Conservation (phyloP, 2,329 filamentous ascomycete species). For the Iodosphaeria phyllophila region DNA sequence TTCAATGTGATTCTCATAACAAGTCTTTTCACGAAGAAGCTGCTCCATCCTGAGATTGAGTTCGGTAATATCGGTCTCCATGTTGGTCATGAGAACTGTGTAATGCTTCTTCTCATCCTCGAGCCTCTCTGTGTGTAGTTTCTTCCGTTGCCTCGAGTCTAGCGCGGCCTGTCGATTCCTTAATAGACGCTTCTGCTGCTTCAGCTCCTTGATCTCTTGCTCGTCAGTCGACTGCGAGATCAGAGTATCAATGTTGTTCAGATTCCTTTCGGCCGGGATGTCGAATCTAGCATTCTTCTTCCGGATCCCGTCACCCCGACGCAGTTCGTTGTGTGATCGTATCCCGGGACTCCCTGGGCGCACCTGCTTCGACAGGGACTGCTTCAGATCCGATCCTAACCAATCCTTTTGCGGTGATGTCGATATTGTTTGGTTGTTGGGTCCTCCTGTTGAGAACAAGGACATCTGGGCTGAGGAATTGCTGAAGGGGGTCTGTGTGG, state of each 20-base stretch:
- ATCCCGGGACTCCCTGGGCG: conserved; percentile 48
- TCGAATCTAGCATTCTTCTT: conserved; percentile 99
- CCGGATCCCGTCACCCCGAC: conserved; percentile 71
- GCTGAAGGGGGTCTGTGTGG: conserved; percentile 34
- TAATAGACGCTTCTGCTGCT: conserved; percentile 90
- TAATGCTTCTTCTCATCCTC: conserved; percentile 95
- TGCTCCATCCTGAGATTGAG: conserved; percentile 53
- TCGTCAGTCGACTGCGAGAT: conserved; percentile 80
- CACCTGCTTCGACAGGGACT: conserved; percentile 38
- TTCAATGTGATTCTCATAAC: conserved; percentile 58
- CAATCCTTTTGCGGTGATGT: conserved; percentile 40
- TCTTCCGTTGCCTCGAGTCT: conserved; percentile 93
- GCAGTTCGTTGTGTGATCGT: conserved; percentile 58
- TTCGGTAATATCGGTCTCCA: conserved; percentile 60
- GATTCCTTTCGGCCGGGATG: conserved; percentile 81
- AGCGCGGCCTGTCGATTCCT: conserved; percentile 93
- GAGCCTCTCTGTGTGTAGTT: conserved; percentile 90
- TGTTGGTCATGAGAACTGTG: conserved; percentile 52
- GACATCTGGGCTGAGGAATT: conserved; percentile 28
- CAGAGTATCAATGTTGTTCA: conserved; percentile 86
- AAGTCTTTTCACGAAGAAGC: conserved; percentile 54
- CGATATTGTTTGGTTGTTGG: conserved; percentile 29
- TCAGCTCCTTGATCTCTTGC: conserved; percentile 90
- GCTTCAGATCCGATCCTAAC: conserved; percentile 28
- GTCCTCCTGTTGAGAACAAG: conserved; percentile 32